Evolutionary conservation across 108 stramenopile species (phyloP).

Genomic region (Nitzschia palea): DNA sequence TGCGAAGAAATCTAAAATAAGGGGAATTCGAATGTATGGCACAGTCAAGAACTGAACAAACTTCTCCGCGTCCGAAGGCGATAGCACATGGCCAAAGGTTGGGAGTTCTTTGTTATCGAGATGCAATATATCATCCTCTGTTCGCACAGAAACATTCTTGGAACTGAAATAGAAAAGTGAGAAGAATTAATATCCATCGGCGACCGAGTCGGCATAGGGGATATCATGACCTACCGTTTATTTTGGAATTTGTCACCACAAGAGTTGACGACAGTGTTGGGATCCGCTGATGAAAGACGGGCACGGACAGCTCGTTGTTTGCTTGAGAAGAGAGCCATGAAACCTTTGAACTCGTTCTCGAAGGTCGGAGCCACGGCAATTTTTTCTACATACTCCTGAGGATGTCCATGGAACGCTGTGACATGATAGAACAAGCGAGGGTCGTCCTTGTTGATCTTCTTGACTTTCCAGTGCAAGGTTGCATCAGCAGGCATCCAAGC

Average conservation of each 20-base stretch:
- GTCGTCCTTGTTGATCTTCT: slow-evolving; percentile 57
- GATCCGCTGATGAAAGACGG: slow-evolving; percentile 85
- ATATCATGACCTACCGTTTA: slow-evolving; percentile 60
- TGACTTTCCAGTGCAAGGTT: slow-evolving; percentile 76
- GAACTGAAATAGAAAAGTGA: slow-evolving; percentile 17
- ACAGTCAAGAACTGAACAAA: slow-evolving; percentile 95
- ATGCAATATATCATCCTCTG: slow-evolving; percentile 95
- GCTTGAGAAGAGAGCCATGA: slow-evolving; percentile 64
- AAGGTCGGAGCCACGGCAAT: slow-evolving; percentile 45
- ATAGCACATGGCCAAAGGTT: slow-evolving; percentile 88
- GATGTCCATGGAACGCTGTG: slow-evolving; percentile 66
- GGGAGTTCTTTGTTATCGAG: slow-evolving; percentile 87
- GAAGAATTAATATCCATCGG: neutral
- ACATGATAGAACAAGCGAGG: slow-evolving; percentile 66
- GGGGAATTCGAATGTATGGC: slow-evolving; percentile 95
- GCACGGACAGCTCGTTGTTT: slow-evolving; percentile 70
- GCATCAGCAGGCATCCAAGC: slow-evolving; percentile 85
- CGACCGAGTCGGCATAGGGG: neutral
- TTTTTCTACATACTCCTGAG: slow-evolving; percentile 77
- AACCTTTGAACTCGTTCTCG: slow-evolving; percentile 60
- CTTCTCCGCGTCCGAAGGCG: slow-evolving; percentile 88
- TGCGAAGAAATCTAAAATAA: slow-evolving; percentile 95
- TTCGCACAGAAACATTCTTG: slow-evolving; percentile 80
- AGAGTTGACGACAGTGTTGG: slow-evolving; percentile 88
- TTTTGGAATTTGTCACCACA: slow-evolving; percentile 85